phyloP scores from a whole-genome alignment of 140 eudicot species.

The Ambrosia hybrid region DNA sequence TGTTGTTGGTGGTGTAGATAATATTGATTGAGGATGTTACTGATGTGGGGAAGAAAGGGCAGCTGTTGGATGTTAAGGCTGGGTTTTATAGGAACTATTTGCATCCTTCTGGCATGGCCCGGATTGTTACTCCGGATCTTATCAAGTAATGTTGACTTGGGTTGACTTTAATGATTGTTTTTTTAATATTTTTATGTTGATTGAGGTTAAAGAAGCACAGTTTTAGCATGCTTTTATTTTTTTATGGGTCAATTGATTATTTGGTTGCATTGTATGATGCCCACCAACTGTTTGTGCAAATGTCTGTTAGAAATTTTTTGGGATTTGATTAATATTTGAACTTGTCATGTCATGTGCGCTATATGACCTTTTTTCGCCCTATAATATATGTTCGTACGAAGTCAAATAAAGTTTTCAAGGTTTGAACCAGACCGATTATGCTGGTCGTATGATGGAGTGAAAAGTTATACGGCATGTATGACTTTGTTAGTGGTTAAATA shows the following conservation, averaged over 20 bases:
- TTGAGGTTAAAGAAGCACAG: too few species aligned
- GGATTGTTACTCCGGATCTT: slow-evolving; percentile 65
- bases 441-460: too few species aligned
- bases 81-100: slow-evolving; percentile 78
- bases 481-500: too few species aligned
- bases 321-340: slow-evolving; percentile 3
- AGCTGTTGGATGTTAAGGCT: slow-evolving; percentile 74
- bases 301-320: slow-evolving; percentile 2
- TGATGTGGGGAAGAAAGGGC: slow-evolving; percentile 66
- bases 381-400: too few species aligned
- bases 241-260: slow-evolving; percentile 8
- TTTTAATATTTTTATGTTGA: neutral
- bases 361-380: too few species aligned
- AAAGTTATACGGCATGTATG: too few species aligned
- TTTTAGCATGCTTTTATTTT: too few species aligned
- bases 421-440: too few species aligned
- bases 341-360: too few species aligned
- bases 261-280: slow-evolving; percentile 8
- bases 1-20: slow-evolving; percentile 32
- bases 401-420: too few species aligned
- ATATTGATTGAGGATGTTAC: slow-evolving; percentile 60
- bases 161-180: neutral
- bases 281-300: slow-evolving; percentile 34
- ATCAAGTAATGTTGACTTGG: slow-evolving; percentile 55
- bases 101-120: slow-evolving; percentile 79